phyloP scores from a whole-genome alignment of 805 yeast genomes.

The Starmerella bombi region DNA sequence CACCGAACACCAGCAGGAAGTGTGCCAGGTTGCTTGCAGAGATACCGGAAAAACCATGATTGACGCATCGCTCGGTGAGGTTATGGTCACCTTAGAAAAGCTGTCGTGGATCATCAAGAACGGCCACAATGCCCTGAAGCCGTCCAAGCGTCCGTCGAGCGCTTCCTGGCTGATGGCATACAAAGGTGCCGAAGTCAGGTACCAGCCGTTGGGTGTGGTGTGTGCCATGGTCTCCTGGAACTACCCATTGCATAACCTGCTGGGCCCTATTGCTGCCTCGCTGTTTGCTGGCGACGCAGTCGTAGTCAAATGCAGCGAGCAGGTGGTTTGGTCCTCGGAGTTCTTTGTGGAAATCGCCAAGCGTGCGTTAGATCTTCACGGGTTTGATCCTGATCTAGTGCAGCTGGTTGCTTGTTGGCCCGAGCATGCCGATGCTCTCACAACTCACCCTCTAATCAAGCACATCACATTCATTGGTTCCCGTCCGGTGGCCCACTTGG shows the following conservation, averaged over 20 bases:
- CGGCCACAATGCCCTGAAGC: slow-evolving; percentile 59
- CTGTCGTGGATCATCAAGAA: slow-evolving; percentile 76
- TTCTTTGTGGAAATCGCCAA: slow-evolving; percentile 63
- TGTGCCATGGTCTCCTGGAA: slow-evolving; percentile 94
- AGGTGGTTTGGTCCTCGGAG: slow-evolving; percentile 87
- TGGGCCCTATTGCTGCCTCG: slow-evolving; percentile 87
- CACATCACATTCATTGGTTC: slow-evolving; percentile 95
- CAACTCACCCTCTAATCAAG: slow-evolving; percentile 65
- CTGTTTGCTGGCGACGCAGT: slow-evolving; percentile 85
- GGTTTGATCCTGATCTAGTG: slow-evolving; percentile 66
- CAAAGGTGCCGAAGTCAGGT: slow-evolving; percentile 85
- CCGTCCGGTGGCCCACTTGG: slow-evolving; percentile 84
- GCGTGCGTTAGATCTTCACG: slow-evolving; percentile 58
- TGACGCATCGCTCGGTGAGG: slow-evolving; percentile 85
- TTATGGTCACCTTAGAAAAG: slow-evolving; percentile 88
- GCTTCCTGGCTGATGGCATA: slow-evolving; percentile 72
- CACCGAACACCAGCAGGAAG: slow-evolving; percentile 65
- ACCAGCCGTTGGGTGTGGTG: slow-evolving; percentile 84
- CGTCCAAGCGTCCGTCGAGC: slow-evolving; percentile 76
- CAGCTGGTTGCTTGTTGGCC: slow-evolving; percentile 87
- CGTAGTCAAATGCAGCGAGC: slow-evolving; percentile 87
- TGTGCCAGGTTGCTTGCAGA: slow-evolving; percentile 87
- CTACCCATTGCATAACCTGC: slow-evolving; percentile 85
- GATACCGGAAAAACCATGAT: slow-evolving; percentile 93
- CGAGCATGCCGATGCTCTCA: slow-evolving; percentile 71